phyloP scores from a whole-genome alignment of 2,329 filamentous ascomycete species.

The Fusarium guadeloupense region DNA sequence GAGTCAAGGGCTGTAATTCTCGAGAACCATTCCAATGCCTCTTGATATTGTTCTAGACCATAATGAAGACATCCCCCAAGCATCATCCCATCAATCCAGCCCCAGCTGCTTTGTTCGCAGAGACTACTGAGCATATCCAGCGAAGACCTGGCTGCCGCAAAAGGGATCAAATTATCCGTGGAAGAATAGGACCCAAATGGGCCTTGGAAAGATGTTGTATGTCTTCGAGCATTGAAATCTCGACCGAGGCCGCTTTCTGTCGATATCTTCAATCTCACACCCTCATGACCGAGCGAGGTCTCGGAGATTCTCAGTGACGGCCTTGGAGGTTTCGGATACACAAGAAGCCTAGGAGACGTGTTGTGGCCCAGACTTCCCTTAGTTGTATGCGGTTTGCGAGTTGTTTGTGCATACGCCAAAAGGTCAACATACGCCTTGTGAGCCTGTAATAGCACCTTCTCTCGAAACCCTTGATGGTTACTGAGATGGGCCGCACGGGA shows the following conservation, averaged over 20 bases:
- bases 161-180: constrained; percentile 49
- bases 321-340: constrained; percentile 64
- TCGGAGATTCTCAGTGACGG: constrained; percentile 31
- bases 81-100: constrained; percentile 93
- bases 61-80: constrained; percentile 92
- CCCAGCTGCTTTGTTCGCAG: constrained; percentile 83
- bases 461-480: constrained; percentile 63
- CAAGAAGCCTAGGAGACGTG: constrained; percentile 58
- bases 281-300: constrained; percentile 4
- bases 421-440: constrained; percentile 78
- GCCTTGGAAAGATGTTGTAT: constrained; percentile 14
- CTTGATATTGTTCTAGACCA: constrained; percentile 83
- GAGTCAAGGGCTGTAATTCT: constrained; percentile 66
- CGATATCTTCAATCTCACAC: constrained; percentile 4
- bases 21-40: constrained; percentile 78
- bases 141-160: constrained; percentile 68
- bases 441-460: constrained; percentile 74
- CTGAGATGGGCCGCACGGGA: constrained; percentile 14
- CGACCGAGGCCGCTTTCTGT: constrained; percentile 14
- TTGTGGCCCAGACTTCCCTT: constrained; percentile 51
- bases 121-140: constrained; percentile 77
- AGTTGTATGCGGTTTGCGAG: constrained; percentile 58
- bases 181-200: constrained; percentile 24
- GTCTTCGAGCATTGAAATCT: constrained; percentile 24
- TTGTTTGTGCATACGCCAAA: constrained; percentile 69